phyloP scores from a whole-genome alignment of 306 rosid genomes.

The Lotus japonicus region DNA sequence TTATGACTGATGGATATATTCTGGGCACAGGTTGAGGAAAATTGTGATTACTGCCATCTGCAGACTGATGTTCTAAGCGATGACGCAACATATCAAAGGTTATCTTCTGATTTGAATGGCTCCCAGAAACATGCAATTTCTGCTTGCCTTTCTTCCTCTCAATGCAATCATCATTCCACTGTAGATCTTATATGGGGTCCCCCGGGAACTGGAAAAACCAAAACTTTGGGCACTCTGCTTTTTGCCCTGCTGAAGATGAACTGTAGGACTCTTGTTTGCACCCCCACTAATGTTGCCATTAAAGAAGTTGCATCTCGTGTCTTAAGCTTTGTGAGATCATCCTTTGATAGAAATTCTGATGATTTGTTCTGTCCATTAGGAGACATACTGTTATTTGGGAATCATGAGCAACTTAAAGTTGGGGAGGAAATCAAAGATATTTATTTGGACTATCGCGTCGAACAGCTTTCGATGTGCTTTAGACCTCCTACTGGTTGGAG shows the following conservation, averaged over 20 bases:
- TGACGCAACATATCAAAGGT: neutral
- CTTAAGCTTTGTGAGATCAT: constrained; percentile 39
- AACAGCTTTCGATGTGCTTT: constrained; percentile 37
- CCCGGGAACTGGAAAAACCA: constrained; percentile 83
- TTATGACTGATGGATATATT: constrained; percentile 7
- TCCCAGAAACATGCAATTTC: constrained; percentile 48
- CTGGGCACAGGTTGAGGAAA: constrained; percentile 29
- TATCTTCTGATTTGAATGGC: constrained; percentile 37
- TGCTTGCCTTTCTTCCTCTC: constrained; percentile 38
- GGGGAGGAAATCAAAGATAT: constrained; percentile 44
- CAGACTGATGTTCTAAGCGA: neutral
- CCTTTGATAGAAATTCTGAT: constrained; percentile 18
- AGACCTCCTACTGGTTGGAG: constrained; percentile 49
- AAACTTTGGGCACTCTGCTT: constrained; percentile 46
- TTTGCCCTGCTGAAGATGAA: constrained; percentile 34
- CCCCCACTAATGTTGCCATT: constrained; percentile 78
- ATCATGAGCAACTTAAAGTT: constrained; percentile 53
- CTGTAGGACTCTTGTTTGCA: constrained; percentile 56
- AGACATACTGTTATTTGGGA: constrained; percentile 62
- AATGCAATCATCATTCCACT: constrained; percentile 20
- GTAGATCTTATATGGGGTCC: constrained; percentile 85
- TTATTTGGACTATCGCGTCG: constrained; percentile 55
- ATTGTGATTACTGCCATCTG: constrained; percentile 19
- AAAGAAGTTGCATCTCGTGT: constrained; percentile 54
- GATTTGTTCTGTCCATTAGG: constrained; percentile 39